Percentiles rank a stretch among this genome's conserved stretches.
Evolutionary conservation across 2,329 filamentous ascomycete genomes (phyloP).

Genomic region (Curvularia verruculosa): DNA sequence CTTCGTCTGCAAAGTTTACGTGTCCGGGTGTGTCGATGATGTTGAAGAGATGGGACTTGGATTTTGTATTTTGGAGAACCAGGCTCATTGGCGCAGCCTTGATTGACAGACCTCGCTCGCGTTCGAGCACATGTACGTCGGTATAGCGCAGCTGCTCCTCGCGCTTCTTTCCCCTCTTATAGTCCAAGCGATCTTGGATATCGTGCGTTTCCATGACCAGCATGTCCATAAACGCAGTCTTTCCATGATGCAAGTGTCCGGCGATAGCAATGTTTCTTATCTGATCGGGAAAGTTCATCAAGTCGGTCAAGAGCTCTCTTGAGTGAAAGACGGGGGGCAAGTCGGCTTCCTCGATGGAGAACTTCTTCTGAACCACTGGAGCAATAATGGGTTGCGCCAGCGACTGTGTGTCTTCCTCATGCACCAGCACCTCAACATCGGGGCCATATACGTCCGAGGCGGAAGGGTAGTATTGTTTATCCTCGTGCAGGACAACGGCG

Average conservation of each 20-base stretch:
- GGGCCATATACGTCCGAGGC: slow-evolving; percentile 93
- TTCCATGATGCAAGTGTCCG: slow-evolving; percentile 94
- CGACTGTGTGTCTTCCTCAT: slow-evolving; percentile 96
- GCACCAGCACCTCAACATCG: slow-evolving; percentile 93
- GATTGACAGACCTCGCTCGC: slow-evolving; percentile 87
- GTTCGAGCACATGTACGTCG: slow-evolving; percentile 86
- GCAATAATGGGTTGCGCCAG: slow-evolving; percentile 92
- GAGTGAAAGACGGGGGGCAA: slow-evolving; percentile 88
- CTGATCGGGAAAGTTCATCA: slow-evolving; percentile 96
- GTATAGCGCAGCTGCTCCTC: slow-evolving; percentile 96
- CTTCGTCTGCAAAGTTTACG: slow-evolving; percentile 98
- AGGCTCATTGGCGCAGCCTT: slow-evolving; percentile 95
- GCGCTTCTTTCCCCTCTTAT: slow-evolving; percentile 77
- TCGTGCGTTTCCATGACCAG: slow-evolving; percentile 94
- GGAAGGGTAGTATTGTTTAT: slow-evolving; percentile 99
- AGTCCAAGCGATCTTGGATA: slow-evolving; percentile 77
- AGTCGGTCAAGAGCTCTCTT: slow-evolving; percentile 88
- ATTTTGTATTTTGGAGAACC: slow-evolving; percentile 83
- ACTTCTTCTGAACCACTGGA: slow-evolving; percentile 93
- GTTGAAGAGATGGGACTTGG: slow-evolving; percentile 94
- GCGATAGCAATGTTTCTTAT: slow-evolving; percentile 90
- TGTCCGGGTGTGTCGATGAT: slow-evolving; percentile 96
- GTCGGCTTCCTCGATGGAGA: slow-evolving; percentile 89
- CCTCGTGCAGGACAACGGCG: slow-evolving; percentile 96
- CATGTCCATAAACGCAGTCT: slow-evolving; percentile 99